These are phyloP conservation scores for Neocallimastix lanati DNA, from an alignment of 192 early-diverging fungal genomes.

Conservation along the genomic window DNA sequence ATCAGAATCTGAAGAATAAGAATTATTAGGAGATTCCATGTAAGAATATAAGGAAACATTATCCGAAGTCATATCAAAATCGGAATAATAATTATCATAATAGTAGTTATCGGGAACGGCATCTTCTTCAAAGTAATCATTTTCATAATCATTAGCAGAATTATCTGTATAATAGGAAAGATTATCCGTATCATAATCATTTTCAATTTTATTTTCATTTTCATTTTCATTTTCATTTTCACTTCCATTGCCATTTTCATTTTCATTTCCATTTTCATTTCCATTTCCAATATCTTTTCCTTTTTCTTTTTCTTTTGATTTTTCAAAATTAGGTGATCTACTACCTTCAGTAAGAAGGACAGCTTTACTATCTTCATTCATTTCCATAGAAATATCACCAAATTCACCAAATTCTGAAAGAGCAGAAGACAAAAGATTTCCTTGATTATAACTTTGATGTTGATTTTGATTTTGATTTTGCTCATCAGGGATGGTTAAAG, in stretches of 20 bases:
- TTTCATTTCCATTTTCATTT: too few species aligned
- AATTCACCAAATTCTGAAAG: not conserved
- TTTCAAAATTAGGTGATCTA: too few species aligned
- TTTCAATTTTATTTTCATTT: not conserved
- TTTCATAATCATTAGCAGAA: not conserved
- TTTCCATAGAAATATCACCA: not conserved
- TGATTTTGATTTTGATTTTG: too few species aligned
- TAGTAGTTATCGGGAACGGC: not conserved
- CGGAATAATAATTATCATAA: not conserved
- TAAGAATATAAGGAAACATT: not conserved
- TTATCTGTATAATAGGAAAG: not conserved
- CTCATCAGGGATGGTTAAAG: not conserved
- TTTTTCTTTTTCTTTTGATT: not conserved
- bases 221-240: too few species aligned
- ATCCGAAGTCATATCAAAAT: not conserved
- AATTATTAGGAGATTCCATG: not conserved
- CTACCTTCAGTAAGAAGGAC: too few species aligned
- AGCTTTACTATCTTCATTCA: not conserved
- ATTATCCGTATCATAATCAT: not conserved
- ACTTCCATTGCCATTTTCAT: too few species aligned
- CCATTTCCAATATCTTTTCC: too few species aligned
- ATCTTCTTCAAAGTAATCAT: not conserved
- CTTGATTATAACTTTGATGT: too few species aligned
- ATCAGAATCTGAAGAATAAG: not conserved
- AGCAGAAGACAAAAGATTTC: not conserved